phyloP scores from a whole-genome alignment of 305 asterid species.

The Ilex paraguariensis region DNA sequence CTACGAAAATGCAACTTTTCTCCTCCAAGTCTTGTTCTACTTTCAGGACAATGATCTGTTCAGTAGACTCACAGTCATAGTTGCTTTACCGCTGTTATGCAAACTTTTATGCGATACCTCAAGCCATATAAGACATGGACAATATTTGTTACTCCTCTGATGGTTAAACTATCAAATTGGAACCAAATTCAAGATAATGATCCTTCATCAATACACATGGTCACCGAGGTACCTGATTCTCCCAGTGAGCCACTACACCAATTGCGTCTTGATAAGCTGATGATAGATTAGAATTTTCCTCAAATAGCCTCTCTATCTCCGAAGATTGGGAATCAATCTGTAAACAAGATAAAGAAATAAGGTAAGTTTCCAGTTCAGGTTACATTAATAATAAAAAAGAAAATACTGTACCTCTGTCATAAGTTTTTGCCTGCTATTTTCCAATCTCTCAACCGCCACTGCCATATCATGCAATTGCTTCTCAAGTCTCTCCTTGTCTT shows the following conservation, averaged over 20 bases:
- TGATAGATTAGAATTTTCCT: slow-evolving; percentile 75
- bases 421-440: slow-evolving; percentile 86
- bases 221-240: slow-evolving; percentile 49
- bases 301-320: slow-evolving; percentile 90
- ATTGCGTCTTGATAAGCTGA: slow-evolving; percentile 80
- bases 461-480: slow-evolving; percentile 96
- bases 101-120: no score
- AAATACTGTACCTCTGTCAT: slow-evolving; percentile 57
- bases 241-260: slow-evolving; percentile 73
- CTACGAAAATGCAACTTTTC: no score
- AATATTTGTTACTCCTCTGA: no score
- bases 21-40: no score
- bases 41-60: no score
- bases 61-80: no score
- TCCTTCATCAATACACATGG: no score
- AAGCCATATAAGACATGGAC: no score
- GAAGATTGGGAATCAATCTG: slow-evolving; percentile 97
- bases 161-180: no score
- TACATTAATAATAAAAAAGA: neutral
- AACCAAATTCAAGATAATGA: no score
- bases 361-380: slow-evolving; percentile 19
- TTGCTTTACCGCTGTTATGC: no score
- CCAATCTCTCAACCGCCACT: slow-evolving; percentile 82
- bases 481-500: slow-evolving; percentile 84
- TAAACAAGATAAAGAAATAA: slow-evolving; percentile 14